Percentiles rank a stretch among this genome's conserved stretches.
Evolutionary conservation across 129 eudicot species (phyloP).

Genomic region (Chrysanthemum makinoi): DNA sequence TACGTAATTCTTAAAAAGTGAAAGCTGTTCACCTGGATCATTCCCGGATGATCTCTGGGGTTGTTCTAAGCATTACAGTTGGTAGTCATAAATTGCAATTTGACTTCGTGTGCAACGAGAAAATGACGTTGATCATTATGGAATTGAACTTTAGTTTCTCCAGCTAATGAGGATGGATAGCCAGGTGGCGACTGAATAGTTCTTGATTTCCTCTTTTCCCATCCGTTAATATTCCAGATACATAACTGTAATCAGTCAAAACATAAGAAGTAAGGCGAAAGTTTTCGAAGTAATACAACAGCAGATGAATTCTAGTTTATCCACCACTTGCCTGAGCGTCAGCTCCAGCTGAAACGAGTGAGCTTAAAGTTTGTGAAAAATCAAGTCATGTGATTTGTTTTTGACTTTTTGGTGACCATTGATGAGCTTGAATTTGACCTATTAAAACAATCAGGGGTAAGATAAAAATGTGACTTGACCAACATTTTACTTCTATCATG

Average conservation of each 20-base stretch:
- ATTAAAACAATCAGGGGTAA: background rate
- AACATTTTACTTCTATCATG: too few relatives aligned
- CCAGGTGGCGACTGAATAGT: conserved; percentile 67
- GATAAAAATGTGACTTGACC: background rate
- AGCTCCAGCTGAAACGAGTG: conserved; percentile 75
- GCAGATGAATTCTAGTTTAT: background rate
- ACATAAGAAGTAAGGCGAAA: background rate
- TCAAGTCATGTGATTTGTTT: conserved; percentile 77
- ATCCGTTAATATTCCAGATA: conserved; percentile 69
- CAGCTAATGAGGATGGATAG: conserved; percentile 45
- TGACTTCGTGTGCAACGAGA: conserved; percentile 77
- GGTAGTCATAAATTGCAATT: conserved; percentile 65
- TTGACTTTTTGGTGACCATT: too few relatives aligned
- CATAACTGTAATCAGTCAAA: conserved; percentile 46
- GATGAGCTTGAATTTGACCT: conserved; percentile 73
- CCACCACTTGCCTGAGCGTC: conserved; percentile 71
- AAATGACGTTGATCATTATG: conserved; percentile 75
- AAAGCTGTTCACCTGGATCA: too few relatives aligned
- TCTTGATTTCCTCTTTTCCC: conserved; percentile 78
- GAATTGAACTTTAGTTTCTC: conserved; percentile 79
- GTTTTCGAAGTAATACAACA: background rate
- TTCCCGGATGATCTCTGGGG: too few relatives aligned
- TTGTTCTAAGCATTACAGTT: conserved; percentile 65
- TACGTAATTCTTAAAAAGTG: too few relatives aligned
- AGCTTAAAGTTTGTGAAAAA: conserved; percentile 60